phyloP scores from a whole-genome alignment of 2,329 filamentous ascomycete genomes.

The Colletotrichum liaoningense region DNA sequence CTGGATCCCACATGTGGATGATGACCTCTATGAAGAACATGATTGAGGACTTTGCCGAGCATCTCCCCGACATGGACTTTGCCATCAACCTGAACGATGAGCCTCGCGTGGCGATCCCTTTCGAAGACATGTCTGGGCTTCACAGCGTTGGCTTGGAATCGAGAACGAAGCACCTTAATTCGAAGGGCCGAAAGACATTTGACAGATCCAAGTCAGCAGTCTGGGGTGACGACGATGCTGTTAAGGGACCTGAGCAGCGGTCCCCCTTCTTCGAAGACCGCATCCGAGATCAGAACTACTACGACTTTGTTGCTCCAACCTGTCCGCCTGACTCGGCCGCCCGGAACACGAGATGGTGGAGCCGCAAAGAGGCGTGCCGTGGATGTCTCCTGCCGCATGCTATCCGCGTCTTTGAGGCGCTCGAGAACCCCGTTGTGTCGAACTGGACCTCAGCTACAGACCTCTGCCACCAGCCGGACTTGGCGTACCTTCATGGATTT shows the following conservation, averaged over 20 bases:
- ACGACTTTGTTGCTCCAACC: constrained; percentile 48
- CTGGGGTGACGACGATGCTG: constrained; percentile 34
- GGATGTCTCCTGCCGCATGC: constrained; percentile 51
- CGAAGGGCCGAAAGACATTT: not conserved
- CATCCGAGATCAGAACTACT: constrained; percentile 45
- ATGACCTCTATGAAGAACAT: constrained; percentile 64
- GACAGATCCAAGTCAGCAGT: not conserved
- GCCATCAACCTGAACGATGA: constrained; percentile 73
- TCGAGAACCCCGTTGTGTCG: constrained; percentile 47
- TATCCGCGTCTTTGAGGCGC: constrained; percentile 42
- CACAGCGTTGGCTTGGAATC: not conserved
- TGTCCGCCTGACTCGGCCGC: constrained; percentile 61
- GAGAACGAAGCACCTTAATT: not conserved
- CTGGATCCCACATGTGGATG: constrained; percentile 47
- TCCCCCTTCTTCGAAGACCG: constrained; percentile 38
- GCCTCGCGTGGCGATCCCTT: constrained; percentile 42
- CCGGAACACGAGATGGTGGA: constrained; percentile 52
- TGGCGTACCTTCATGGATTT: constrained; percentile 64
- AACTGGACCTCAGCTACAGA: constrained; percentile 46
- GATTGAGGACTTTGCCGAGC: constrained; percentile 74
- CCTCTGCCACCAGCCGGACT: constrained; percentile 61
- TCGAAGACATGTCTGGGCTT: constrained; percentile 10
- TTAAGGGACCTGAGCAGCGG: not conserved
- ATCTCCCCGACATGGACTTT: constrained; percentile 82
- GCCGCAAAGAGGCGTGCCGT: constrained; percentile 47